Evolutionary conservation across 305 asterid genomes (phyloP), one percentile per base, ranked within the genome.

Genomic region (Ilex paraguariensis): DNA sequence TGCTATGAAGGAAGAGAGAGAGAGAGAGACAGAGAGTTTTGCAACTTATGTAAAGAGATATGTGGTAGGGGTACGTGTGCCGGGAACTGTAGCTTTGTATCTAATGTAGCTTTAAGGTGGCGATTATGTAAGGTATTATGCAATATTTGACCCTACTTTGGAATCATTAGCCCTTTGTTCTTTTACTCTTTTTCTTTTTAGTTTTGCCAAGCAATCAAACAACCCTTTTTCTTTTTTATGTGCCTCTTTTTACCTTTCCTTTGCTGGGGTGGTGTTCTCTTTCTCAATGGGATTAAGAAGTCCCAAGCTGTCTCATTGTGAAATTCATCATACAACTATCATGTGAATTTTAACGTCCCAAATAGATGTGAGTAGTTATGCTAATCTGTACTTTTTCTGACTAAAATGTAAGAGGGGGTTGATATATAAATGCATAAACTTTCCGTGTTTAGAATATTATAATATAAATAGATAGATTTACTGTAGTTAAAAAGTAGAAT

Each of bases 121-220:
- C 81, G 76, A 84, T 79, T 64, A 68, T 61, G 59, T 66, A 65
- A 67, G 74, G 70, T 81, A 71, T 68, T 70, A 72, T 77, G 68
- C 69, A 60, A 77, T 78, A 71, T 68, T 78, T 78, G 63, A 69
- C 78, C 80, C 89, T 80, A 78, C 91, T 83, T 81, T 80, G 70
- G 75, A 73, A 81, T 85, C 77, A 79, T 81, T 76, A 63, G 57
- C 72, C 66, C 78, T 76, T 66, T 79, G 46, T 67, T 80, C 79
- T 63, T 54, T 65, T 39, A 62, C 28, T 65, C 15, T 56, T 7
- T 32, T 45, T 57, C 11, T 45, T 49, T 55, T 49, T 2, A 57
- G 21, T 33, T 64, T 56, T 17, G 39, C 39, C 14, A 11, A 14
- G 13, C 14, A 50, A 12, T 7, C 9, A n/a, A 11, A 7, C 13